Percentiles rank a stretch among this genome's conserved stretches.
These are phyloP conservation scores for Geranium incanum DNA, from an alignment of 441 rosid genomes.

Conservation along the genomic window DNA sequence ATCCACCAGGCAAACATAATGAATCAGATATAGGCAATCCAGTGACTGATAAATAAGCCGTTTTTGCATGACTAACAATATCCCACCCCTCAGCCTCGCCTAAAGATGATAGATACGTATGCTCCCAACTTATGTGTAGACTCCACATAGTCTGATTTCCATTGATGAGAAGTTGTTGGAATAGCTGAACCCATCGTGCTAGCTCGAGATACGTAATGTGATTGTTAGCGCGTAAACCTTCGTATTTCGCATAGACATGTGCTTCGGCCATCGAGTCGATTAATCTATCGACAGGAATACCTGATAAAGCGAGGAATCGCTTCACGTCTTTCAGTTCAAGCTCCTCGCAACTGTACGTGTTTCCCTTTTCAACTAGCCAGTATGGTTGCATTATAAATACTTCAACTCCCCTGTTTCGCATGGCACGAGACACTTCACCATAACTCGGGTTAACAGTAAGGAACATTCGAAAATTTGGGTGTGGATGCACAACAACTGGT, in stretches of 20 bases:
- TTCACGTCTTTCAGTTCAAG: constrained; percentile 52
- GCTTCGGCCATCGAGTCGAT: constrained; percentile 86
- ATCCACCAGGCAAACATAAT: constrained; percentile 71
- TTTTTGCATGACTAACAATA: constrained; percentile 50
- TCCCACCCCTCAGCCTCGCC: constrained; percentile 62
- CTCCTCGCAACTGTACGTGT: constrained; percentile 37
- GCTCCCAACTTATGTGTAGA: constrained; percentile 84
- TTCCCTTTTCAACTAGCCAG: constrained; percentile 57
- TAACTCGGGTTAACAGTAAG: constrained; percentile 79
- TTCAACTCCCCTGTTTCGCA: constrained; percentile 99
- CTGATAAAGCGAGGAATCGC: constrained; percentile 68
- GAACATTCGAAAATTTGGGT: constrained; percentile 82
- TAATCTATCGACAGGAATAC: constrained; percentile 55
- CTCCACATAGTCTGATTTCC: constrained; percentile 86
- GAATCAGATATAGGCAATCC: constrained; percentile 29
- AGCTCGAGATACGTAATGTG: constrained; percentile 80
- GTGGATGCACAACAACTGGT: constrained; percentile 74
- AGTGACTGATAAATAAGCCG: constrained; percentile 37
- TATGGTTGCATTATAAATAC: constrained; percentile 88
- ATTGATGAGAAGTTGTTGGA: constrained; percentile 65
- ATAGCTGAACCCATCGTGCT: constrained; percentile 77
- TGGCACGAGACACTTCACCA: constrained; percentile 96
- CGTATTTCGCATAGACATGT: constrained; percentile 59
- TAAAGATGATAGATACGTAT: constrained; percentile 71
- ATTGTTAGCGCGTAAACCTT: constrained; percentile 44